These are phyloP conservation scores for Candida endomychidarum DNA, from an alignment of 805 yeast genomes.

Conservation along the genomic window DNA sequence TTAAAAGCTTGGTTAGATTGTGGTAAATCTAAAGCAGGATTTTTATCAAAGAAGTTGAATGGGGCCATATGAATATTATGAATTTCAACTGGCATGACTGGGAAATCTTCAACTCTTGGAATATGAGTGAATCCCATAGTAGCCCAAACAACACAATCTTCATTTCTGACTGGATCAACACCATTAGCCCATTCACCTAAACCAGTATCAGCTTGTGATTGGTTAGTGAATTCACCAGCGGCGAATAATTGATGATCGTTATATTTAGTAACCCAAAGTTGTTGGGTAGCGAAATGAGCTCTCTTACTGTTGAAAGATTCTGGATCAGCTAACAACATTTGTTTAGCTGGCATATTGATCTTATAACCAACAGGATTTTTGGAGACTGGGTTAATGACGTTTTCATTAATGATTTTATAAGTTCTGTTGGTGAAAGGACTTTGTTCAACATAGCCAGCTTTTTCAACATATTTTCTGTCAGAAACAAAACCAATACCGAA, in stretches of 20 bases:
- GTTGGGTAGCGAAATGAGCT: conserved; percentile 75
- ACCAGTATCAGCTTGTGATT: conserved; percentile 70
- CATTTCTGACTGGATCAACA: conserved; percentile 65
- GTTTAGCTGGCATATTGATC: conserved; percentile 70
- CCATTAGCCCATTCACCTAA: conserved; percentile 70
- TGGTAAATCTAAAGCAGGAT: conserved; percentile 79
- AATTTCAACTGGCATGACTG: conserved; percentile 85
- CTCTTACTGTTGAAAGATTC: conserved; percentile 66
- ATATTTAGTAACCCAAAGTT: conserved; percentile 80
- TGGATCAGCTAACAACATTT: conserved; percentile 67
- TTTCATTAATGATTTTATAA: conserved; percentile 73
- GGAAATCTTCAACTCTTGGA: conserved; percentile 85
- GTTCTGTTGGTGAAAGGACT: conserved; percentile 75
- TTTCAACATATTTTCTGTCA: conserved; percentile 64
- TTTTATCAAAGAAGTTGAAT: conserved; percentile 69
- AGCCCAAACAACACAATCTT: conserved; percentile 78
- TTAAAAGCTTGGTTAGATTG: conserved; percentile 67
- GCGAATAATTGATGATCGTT: conserved; percentile 70
- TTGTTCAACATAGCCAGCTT: conserved; percentile 70
- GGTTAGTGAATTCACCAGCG: conserved; percentile 86
- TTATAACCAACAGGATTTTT: conserved; percentile 76
- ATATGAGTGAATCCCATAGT: conserved; percentile 80
- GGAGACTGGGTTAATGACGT: conserved; percentile 65
- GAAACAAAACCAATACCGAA: conserved; percentile 68
- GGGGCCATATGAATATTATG: conserved; percentile 66